Conservation (phyloP, 139 green algal species). For the Tetratostichococcus sp. region DNA sequence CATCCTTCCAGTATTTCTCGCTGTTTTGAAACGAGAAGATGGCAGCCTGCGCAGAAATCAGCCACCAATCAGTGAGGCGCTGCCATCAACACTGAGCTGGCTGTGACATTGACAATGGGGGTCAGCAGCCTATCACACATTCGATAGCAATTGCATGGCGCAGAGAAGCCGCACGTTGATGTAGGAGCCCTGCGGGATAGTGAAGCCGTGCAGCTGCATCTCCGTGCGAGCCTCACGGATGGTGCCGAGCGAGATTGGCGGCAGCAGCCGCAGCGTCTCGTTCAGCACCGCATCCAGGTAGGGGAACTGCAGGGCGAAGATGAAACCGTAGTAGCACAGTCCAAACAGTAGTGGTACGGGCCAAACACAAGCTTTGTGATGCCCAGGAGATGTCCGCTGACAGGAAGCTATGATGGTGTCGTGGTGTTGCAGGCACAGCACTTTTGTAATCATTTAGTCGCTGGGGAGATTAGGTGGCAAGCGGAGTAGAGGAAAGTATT, state of each 20-base stretch:
- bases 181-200: not conserved
- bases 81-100: too few relatives aligned
- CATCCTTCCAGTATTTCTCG: slow-evolving; percentile 35
- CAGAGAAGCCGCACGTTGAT: slow-evolving; percentile 4
- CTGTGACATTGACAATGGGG: too few relatives aligned
- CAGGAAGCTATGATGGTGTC: too few relatives aligned
- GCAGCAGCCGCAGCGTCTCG: slow-evolving; percentile 52
- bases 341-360: too few relatives aligned
- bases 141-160: not conserved
- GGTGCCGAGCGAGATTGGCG: slow-evolving; percentile 19
- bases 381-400: too few relatives aligned
- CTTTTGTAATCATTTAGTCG: too few relatives aligned
- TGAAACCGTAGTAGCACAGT: not conserved
- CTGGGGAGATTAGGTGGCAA: too few relatives aligned
- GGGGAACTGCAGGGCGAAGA: slow-evolving; percentile 8
- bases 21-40: slow-evolving; percentile 43
- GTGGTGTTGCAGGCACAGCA: too few relatives aligned
- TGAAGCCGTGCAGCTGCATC: slow-evolving; percentile 3
- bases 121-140: too few relatives aligned
- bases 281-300: slow-evolving; percentile 47
- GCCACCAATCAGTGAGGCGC: not conserved
- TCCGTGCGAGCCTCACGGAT: not conserved
- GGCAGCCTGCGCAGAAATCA: slow-evolving; percentile 2
- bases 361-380: too few relatives aligned
- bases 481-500: too few relatives aligned